These are phyloP conservation scores for Neofusicoccum laricinum DNA, from an alignment of 2,329 filamentous ascomycete genomes.

Conservation along the genomic window DNA sequence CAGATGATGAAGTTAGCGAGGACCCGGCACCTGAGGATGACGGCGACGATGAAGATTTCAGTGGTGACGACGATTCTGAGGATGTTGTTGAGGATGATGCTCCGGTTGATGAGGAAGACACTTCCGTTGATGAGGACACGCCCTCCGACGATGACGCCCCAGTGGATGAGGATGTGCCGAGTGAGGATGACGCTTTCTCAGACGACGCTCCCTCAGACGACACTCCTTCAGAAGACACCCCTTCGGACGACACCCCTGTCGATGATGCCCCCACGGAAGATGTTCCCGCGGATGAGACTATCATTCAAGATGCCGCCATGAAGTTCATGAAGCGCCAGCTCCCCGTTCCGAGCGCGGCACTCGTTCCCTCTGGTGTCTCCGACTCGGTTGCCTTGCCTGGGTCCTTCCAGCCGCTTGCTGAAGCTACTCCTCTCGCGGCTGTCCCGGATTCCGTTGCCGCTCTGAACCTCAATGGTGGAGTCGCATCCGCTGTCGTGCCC, in stretches of 20 bases:
- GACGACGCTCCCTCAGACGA: neutral
- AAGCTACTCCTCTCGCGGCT: neutral
- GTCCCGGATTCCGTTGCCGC: conserved; percentile 3
- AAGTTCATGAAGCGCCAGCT: neutral
- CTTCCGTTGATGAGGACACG: no score
- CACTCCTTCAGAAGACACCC: neutral
- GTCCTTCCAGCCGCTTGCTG: neutral
- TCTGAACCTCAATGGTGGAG: neutral
- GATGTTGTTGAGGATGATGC: no score
- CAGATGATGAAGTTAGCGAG: no score
- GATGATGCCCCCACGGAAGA: neutral
- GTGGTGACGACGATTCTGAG: no score
- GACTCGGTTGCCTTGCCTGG: neutral
- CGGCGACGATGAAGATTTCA: no score
- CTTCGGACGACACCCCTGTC: neutral
- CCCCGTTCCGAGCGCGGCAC: neutral
- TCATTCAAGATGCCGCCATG: neutral
- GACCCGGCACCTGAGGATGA: no score
- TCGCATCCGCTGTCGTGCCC: neutral
- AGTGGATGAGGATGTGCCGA: no score
- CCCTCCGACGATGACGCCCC: no score
- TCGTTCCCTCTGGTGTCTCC: neutral
- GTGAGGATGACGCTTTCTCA: no score
- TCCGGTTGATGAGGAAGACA: no score
- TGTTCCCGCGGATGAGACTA: neutral